Evolutionary conservation across 192 early-diverging fungal species (phyloP).

Genomic region (Pecoramyces ruminantium): DNA sequence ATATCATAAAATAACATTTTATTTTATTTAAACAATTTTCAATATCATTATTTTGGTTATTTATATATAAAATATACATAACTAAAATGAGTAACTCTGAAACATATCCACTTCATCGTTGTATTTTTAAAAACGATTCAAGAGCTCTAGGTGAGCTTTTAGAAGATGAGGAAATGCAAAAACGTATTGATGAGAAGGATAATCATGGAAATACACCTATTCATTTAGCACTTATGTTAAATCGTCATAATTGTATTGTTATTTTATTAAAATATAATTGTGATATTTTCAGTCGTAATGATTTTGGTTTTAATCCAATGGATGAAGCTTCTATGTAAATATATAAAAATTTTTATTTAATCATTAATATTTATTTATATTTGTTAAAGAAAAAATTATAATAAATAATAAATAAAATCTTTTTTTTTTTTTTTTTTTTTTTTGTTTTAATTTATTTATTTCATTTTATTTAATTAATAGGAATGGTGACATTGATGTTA

Average conservation of each 20-base stretch:
- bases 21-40: too few species aligned
- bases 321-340: background rate
- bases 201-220: background rate
- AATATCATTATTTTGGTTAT: too few species aligned
- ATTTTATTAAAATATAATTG: background rate
- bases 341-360: background rate
- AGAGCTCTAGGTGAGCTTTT: background rate
- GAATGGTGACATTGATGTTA: background rate
- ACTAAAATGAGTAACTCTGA: background rate
- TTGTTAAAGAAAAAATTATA: too few species aligned
- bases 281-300: background rate
- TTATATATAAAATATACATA: too few species aligned
- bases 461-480: background rate
- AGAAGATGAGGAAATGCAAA: background rate
- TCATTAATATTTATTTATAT: too few species aligned
- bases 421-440: too few species aligned
- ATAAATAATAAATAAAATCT: too few species aligned
- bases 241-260: background rate
- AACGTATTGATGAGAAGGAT: background rate
- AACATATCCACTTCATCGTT: background rate
- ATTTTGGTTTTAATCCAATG: background rate
- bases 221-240: background rate
- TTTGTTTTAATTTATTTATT: background rate
- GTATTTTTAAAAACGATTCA: background rate
- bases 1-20: too few species aligned